Percentiles rank a stretch among this genome's conserved stretches.
Conservation (phyloP, 768 basidiomycete genomes). For the Coprinopsis marcescibilis region DNA sequence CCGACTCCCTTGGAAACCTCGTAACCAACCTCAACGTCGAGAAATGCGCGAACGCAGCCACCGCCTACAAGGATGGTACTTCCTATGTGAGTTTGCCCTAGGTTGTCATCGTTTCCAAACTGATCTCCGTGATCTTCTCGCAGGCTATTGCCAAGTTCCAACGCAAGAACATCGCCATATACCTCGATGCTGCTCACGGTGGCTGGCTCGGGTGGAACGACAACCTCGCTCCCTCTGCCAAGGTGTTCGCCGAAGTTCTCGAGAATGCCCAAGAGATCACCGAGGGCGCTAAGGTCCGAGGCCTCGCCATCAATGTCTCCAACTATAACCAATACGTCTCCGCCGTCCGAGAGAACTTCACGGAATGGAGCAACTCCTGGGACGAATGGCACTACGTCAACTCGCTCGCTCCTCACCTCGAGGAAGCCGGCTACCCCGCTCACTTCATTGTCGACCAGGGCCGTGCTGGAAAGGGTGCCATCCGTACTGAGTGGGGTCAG, state of each 20-base stretch:
- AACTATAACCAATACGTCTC: constrained; percentile 31
- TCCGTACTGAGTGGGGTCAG: constrained; percentile 21
- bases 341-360: constrained; percentile 19
- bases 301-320: constrained; percentile 27
- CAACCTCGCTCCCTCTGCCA: constrained; percentile 27
- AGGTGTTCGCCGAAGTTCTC: constrained; percentile 24
- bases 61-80: constrained; percentile 21
- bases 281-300: constrained; percentile 23
- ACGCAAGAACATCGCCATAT: constrained; percentile 6
- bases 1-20: constrained; percentile 29
- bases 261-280: constrained; percentile 21
- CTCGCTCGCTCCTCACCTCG: constrained; percentile 25
- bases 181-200: constrained; percentile 27
- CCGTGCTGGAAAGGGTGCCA: constrained; percentile 22
- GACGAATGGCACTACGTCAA: constrained; percentile 28
- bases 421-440: constrained; percentile 25
- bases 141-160: constrained; percentile 25
- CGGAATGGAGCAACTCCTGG: constrained; percentile 22
- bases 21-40: constrained; percentile 22
- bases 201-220: constrained; percentile 30
- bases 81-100: constrained; percentile 9
- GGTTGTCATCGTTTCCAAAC: not conserved
- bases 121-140: not conserved
- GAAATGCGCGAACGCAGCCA: constrained; percentile 28
- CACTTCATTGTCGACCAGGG: constrained; percentile 35